Evolutionary conservation across 2,329 filamentous ascomycete genomes (phyloP).

Genomic region (Sodiomyces alkalinus): DNA sequence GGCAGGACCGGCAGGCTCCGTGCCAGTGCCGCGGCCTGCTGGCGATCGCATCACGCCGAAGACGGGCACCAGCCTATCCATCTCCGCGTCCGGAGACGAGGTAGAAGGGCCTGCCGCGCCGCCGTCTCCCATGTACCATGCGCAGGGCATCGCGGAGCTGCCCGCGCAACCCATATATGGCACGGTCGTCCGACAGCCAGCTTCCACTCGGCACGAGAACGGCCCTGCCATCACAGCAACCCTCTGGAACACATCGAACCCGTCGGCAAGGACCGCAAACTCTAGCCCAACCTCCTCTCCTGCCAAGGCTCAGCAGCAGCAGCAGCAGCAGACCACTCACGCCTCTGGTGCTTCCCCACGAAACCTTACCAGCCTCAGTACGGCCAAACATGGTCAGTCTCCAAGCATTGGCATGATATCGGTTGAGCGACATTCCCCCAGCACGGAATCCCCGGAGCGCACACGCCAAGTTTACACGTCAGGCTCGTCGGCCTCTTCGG

Average conservation of each 20-base stretch:
- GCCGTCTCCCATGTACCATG: slow-evolving; percentile 1
- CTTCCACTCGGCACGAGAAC: slow-evolving; percentile 9
- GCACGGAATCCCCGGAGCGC: slow-evolving; percentile 6
- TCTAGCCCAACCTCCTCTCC: slow-evolving; percentile 16
- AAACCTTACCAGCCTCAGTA: slow-evolving; percentile 1
- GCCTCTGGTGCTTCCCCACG: slow-evolving; percentile 9
- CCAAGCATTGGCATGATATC: slow-evolving; percentile 22
- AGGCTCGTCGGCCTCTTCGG: slow-evolving; percentile 35
- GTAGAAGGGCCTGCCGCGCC: no score
- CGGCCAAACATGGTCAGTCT: slow-evolving; percentile 1
- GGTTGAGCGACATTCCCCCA: slow-evolving; percentile 16
- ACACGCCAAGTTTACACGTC: slow-evolving; percentile 28
- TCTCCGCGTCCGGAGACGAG: slow-evolving; percentile 29
- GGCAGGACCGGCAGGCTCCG: slow-evolving; percentile 10
- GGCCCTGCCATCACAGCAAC: slow-evolving; percentile 15
- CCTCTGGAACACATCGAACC: slow-evolving; percentile 15
- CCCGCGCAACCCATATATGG: slow-evolving; percentile 10
- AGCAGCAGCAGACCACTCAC: no score
- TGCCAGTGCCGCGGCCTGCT: slow-evolving; percentile 11
- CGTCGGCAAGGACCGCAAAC: slow-evolving; percentile 17
- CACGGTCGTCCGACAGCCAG: slow-evolving; percentile 8
- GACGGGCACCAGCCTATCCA: slow-evolving; percentile 16
- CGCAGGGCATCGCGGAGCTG: slow-evolving; percentile 2
- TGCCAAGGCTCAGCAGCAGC: no score
- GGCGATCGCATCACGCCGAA: slow-evolving; percentile 16